Base-by-base conservation (phyloP, 768 basidiomycete genomes). In the Pholiota microspora region DNA sequence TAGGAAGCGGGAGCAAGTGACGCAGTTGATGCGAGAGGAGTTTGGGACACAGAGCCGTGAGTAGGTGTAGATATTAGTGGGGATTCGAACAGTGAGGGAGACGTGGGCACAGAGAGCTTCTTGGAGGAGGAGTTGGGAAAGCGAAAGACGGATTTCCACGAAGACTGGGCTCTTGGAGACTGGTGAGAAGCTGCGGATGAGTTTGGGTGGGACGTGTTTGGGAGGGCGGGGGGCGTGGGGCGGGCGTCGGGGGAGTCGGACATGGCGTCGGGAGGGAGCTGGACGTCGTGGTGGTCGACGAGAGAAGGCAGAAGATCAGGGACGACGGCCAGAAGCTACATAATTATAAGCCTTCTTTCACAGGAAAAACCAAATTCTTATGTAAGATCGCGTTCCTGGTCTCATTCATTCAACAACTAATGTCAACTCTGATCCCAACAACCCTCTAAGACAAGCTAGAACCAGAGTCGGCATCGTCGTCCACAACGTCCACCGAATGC, bases 121-220 rank as follows among this genome's bases (percentile, higher is more conserved):
- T 81, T 86, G 46, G 82, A 81, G 7, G 87, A 86, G 28, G 77
- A 69, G 62, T 75, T 86, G 24, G 76, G 83, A 54, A 90, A 74
- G 57, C 88, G 83, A 73, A 92, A 85, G 57, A 90, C 78, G 18
- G 86, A 83, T 70, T 85, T 90, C 89, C 89, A 92, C 49, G 73
- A 61, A 38, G 69, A 69, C 48, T 71, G 73, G 9, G 65, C 58
- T 40, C 66, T 65, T 36, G 70, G 68, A 42, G 70, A 65, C 23
- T 64, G 58, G 56, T 63, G 65, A 21, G 67, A 60, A 55, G 66
- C 62, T 35, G 59, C 53, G 35, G 54, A 51, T 16, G 49, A 56
- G 45, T 55, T 62, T 53, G 38, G 53, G 21, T 48, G 56, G 28
- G 54, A 59, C 45, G 62, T 54, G 18, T 62, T 35, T 35, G 59